These are phyloP conservation scores for Epichloe elymi DNA, from an alignment of 2,329 filamentous ascomycete species.

Conservation along the genomic window DNA sequence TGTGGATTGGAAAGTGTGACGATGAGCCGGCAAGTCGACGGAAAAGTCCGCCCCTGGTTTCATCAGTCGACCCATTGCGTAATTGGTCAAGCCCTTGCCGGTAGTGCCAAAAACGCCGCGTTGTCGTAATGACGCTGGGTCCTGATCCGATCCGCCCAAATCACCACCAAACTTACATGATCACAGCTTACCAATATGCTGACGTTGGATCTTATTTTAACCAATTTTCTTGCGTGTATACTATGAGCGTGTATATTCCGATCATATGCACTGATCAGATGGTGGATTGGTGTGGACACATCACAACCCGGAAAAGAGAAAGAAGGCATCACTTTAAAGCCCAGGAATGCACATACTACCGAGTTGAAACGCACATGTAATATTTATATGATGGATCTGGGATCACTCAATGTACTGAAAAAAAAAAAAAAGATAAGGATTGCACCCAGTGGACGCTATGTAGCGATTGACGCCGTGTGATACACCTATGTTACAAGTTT, in stretches of 20 bases:
- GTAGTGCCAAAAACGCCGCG: conserved; percentile 4
- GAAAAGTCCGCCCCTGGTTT: conserved; percentile 8
- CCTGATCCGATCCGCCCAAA: too few species aligned
- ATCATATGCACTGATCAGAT: too few species aligned
- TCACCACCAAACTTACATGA: not conserved
- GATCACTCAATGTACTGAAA: not conserved
- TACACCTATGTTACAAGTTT: conserved; percentile 7
- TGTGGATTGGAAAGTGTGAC: not conserved
- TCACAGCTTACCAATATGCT: not conserved
- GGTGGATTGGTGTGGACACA: too few species aligned
- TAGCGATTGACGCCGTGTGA: conserved; percentile 4
- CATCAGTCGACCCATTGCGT: not conserved
- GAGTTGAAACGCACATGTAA: too few species aligned
- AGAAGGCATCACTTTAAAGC: not conserved
- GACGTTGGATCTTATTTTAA: too few species aligned
- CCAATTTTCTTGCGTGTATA: too few species aligned
- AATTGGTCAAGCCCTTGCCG: conserved; percentile 6
- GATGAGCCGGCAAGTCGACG: conserved; percentile 1
- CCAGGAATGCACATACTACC: too few species aligned
- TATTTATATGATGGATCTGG: not conserved
- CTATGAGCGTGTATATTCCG: too few species aligned
- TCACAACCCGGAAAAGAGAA: too few species aligned
- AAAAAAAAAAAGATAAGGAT: not conserved
- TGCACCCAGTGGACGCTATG: not conserved
- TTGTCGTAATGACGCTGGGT: not conserved